Evolutionary conservation across 148 eudicot genomes (phyloP).

Genomic region (Linanthus parryae): DNA sequence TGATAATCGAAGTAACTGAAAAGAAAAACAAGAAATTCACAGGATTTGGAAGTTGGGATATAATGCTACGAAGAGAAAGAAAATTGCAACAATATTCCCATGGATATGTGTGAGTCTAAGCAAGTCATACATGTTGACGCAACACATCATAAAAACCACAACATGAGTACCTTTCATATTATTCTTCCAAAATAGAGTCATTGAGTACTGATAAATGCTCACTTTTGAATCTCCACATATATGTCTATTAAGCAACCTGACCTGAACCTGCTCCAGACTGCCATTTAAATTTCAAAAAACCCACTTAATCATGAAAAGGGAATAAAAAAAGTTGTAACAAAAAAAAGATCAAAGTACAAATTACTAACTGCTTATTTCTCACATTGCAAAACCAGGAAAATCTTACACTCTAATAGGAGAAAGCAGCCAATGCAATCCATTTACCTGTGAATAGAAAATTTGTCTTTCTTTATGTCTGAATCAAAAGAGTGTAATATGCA

Average conservation of each 20-base stretch:
- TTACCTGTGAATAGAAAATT: conserved; percentile 43
- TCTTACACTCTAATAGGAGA: neutral
- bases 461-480: conserved; percentile 17
- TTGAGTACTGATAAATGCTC: conserved; percentile 46
- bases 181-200: conserved; percentile 44
- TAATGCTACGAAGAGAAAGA: no score
- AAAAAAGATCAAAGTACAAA: neutral
- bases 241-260: conserved; percentile 36
- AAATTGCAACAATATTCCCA: no score
- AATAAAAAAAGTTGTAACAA: neutral
- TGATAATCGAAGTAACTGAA: no score
- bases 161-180: conserved; percentile 33
- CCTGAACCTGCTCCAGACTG: conserved; percentile 70
- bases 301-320: conserved; percentile 16
- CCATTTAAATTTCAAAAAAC: conserved; percentile 27
- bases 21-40: no score
- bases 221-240: conserved; percentile 41
- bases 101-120: no score
- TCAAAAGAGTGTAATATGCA: conserved; percentile 32
- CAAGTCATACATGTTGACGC: neutral
- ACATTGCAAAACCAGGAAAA: neutral
- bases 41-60: no score
- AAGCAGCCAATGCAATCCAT: neutral
- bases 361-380: no score
- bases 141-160: neutral